A percentile compares a stretch with the other conserved stretches of the same genome.
These are phyloP conservation scores for Oenanthe sinensis DNA, from an alignment of 129 eudicot species.

Conservation along the genomic window DNA sequence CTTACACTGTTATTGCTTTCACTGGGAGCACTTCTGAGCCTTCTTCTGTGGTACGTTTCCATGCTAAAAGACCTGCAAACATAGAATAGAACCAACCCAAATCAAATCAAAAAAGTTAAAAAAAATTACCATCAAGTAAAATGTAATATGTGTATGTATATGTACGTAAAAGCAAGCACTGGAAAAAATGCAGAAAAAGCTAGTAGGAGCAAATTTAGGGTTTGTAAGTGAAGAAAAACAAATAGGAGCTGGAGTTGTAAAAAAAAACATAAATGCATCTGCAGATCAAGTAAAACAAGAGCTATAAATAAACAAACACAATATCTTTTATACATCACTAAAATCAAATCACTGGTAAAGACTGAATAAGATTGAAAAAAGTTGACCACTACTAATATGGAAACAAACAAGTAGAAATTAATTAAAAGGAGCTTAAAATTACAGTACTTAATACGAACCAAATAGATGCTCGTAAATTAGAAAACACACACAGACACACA, in stretches of 20 bases:
- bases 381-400: not conserved
- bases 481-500: no score
- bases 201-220: not conserved
- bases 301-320: not conserved
- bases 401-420: not conserved
- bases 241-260: not conserved
- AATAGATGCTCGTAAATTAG: no score
- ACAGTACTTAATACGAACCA: no score
- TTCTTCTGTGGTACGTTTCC: conserved; percentile 8
- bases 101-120: not conserved
- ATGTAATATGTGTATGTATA: not conserved
- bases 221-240: not conserved
- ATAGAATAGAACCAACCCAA: not conserved
- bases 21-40: not conserved
- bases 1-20: not conserved
- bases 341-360: not conserved
- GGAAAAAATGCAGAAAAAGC: not conserved
- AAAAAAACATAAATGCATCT: not conserved
- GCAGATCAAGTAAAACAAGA: not conserved
- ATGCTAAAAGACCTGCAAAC: conserved; percentile 2
- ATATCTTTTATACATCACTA: not conserved
- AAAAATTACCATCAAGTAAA: not conserved
- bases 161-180: not conserved
- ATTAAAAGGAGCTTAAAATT: not conserved
- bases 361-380: not conserved